These are phyloP conservation scores for Bolboschoenoplectus hybrid DNA, from an alignment of 202 grass and related monocot genomes.

Conservation along the genomic window DNA sequence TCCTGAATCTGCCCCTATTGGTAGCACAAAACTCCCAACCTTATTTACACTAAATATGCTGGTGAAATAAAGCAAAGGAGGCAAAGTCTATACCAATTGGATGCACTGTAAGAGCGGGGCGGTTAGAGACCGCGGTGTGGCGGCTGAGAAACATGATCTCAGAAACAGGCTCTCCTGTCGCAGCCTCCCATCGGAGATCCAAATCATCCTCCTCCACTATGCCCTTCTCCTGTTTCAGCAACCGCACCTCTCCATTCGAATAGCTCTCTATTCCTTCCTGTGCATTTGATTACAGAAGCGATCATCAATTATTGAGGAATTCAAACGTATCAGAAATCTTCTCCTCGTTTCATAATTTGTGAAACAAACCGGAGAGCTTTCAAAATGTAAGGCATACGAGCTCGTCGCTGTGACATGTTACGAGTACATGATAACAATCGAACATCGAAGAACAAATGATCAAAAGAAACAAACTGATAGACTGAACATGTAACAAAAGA, in stretches of 20 bases:
- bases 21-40: neutral
- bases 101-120: conserved; percentile 86
- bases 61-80: neutral
- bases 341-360: neutral
- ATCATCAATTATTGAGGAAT: neutral
- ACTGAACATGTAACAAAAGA: neutral
- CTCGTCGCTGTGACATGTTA: neutral
- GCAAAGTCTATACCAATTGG: conserved; percentile 59
- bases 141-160: conserved; percentile 94
- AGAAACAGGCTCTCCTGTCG: conserved; percentile 69
- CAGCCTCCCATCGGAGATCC: conserved; percentile 68
- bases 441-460: neutral
- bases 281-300: neutral
- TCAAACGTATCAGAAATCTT: too few relatives aligned
- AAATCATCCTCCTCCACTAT: conserved; percentile 78
- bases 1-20: too few relatives aligned
- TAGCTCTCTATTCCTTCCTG: conserved; percentile 87
- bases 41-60: neutral
- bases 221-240: conserved; percentile 72
- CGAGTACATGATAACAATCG: neutral
- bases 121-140: conserved; percentile 78
- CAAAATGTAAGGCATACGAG: neutral
- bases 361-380: neutral
- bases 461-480: neutral
- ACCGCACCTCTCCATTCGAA: conserved; percentile 64